Evolutionary conservation across 306 rosid species (phyloP), one percentile per base, ranked within the genome.

Genomic region (Trichosanthes cucumerina): DNA sequence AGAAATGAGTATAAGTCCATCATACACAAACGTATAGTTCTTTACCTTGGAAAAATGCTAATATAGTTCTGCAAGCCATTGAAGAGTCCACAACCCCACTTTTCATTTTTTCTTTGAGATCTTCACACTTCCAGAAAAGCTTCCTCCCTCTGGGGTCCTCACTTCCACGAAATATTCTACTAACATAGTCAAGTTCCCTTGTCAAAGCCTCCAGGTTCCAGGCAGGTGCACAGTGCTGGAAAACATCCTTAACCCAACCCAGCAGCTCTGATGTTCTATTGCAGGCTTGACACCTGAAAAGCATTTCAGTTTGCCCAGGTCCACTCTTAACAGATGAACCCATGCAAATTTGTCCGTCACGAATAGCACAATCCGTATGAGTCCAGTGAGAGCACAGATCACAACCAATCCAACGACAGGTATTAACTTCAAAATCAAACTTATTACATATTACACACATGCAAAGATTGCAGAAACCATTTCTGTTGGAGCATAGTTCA

Each of bases 241-340:
- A 95, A 82, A 95, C 97, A 85, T 95, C 99, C 84, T 95, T 95
- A 79, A 92, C 99, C 97, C 97, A 95, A 81, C 99, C 99, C 68
- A 95, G 88, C 84, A 95, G 91, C 82, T 95, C 99, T 31, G 99
- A 95, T 86, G 97, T 95, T 80, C 93, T 88, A 78, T 83, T 89
- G 91, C 99, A 95, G 64, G 99, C 97, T 76, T 88, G 97, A 76
- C 99, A 95, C 90, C 91, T 91, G 84, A 95, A 95, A 79, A 92
- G 92, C 99, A 95, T 95, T 87, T 95, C 99, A 53, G 88, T 76
- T 69, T 92, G 92, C 81, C 97, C 97, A 47, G 89, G 81, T 69
- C 91, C 96, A 83, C 86, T 91, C 90, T 91, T 91, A 57, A 84
- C 84, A n/a, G 96, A 84, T 77, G 97, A 89, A 38, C 96, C 97